Evolutionary conservation across 169 alveolate genomes (phyloP), one percentile per base, ranked within the genome.

Genomic region (Eimeria maxima): DNA sequence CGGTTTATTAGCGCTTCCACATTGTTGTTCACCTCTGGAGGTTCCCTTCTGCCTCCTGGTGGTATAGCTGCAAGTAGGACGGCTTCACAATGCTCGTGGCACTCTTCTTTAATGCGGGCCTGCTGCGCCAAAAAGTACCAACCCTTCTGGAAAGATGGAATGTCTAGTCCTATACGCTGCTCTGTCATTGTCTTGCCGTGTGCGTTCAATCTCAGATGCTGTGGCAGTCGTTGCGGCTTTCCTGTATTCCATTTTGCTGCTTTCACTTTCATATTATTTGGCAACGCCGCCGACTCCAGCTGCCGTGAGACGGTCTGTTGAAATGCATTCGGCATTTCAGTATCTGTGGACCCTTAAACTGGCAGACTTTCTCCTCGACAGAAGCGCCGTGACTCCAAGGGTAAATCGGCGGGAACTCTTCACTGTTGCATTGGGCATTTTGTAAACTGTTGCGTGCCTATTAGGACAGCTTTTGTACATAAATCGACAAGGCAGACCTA

Each of bases 271-370:
- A 38, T 84, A 84, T 57, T 84, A 45, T 42, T 38, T 84, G 73
- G 92, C 92, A 53, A 84, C 76, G 4, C 78, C 92, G 14, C 92
- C 92, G 44, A 57, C 78, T 33, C 55, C 76, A 84, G 73, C 92
- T 1, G 78, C 63, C 60, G 11, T 84, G 57, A 27, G 63, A 11
- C 73, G 92, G 53, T 22, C 92, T 29, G 76, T 84, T 33, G 92
- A 84, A 4, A 55, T 27, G 38, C 92, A 84, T 55, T 29, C 76
- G 47, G 78, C 55, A 29, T 84, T 84, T 57, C 78, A 84, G 29
- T 84, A 84, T 29, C 63, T 84, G 47, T 84, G 92, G 92, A 33
- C 20, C 78, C 63, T 84, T 16, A 84, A 65, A 0, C 29, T 84
- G 24, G 55, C 33, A 22, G 92, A 84, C 76, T 55, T 84, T 29